Conservation (phyloP, 495 filamentous ascomycete genomes). For the Xylaria castorea region DNA sequence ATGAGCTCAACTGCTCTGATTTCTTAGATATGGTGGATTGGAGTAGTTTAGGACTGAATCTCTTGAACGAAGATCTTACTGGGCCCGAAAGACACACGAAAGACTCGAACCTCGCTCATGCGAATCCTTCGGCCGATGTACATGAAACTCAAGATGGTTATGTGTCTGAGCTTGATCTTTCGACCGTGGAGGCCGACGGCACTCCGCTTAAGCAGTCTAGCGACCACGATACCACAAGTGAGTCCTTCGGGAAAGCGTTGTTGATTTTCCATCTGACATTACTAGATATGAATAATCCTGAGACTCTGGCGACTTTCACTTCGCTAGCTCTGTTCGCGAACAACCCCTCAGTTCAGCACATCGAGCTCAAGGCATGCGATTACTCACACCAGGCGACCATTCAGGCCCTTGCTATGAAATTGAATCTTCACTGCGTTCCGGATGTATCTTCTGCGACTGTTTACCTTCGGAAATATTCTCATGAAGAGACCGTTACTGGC, state of each 20-base stretch:
- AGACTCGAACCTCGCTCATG: background rate
- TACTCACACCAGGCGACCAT: background rate
- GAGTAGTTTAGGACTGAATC: background rate
- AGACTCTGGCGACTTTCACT: background rate
- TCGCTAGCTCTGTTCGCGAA: background rate
- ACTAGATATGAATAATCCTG: background rate
- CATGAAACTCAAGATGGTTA: background rate
- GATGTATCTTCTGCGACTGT: background rate
- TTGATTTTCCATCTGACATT: background rate
- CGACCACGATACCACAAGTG: background rate
- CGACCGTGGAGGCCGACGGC: background rate
- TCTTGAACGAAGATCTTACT: background rate
- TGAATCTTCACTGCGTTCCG: background rate
- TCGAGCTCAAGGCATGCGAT: background rate
- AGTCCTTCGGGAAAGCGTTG: background rate
- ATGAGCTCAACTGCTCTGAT: background rate
- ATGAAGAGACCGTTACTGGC: background rate
- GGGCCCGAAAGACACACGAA: background rate
- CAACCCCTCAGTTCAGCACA: background rate
- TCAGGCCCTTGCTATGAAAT: background rate
- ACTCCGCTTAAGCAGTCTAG: background rate
- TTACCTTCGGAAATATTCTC: background rate
- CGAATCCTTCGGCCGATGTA: background rate
- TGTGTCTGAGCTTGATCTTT: background rate
- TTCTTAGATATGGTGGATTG: background rate